phyloP scores from a whole-genome alignment of 306 rosid species.

The Quercus rubra region DNA sequence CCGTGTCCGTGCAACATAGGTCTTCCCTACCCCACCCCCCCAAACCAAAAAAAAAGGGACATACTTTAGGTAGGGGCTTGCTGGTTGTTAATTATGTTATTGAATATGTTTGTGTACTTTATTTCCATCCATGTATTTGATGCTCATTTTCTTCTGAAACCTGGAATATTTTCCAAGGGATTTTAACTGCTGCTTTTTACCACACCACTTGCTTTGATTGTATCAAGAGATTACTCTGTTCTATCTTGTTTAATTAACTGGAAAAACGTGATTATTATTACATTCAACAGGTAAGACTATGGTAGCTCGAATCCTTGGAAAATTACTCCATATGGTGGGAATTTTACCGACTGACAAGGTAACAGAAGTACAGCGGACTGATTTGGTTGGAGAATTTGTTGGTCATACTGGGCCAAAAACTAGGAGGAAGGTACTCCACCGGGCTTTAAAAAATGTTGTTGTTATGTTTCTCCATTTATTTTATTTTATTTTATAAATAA shows the following conservation, averaged over 20 bases:
- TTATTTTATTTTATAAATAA: no score
- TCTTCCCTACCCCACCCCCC: no score
- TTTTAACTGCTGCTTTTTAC: neutral
- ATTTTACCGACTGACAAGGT: slow-evolving; percentile 86
- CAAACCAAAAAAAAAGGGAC: no score
- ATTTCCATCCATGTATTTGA: neutral
- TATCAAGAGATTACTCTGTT: neutral
- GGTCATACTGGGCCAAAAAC: slow-evolving; percentile 99
- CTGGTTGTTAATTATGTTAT: neutral
- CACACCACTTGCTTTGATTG: neutral
- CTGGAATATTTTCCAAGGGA: neutral
- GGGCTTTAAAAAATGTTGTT: neutral
- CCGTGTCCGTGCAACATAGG: no score
- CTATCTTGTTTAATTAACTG: neutral
- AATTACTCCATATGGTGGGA: slow-evolving; percentile 90
- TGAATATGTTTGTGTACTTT: neutral
- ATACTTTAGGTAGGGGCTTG: no score
- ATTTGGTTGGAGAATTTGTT: slow-evolving; percentile 94
- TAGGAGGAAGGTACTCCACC: slow-evolving; percentile 63
- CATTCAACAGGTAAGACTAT: slow-evolving; percentile 81
- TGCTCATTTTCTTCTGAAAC: neutral
- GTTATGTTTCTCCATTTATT: neutral
- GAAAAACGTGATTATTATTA: slow-evolving; percentile 1
- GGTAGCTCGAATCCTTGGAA: slow-evolving; percentile 95
- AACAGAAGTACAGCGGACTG: slow-evolving; percentile 95